Percentiles rank a stretch among this genome's conserved stretches.
These are phyloP conservation scores for Oryza officinalis DNA, from an alignment of 176 grass and related monocot species.

Conservation along the genomic window DNA sequence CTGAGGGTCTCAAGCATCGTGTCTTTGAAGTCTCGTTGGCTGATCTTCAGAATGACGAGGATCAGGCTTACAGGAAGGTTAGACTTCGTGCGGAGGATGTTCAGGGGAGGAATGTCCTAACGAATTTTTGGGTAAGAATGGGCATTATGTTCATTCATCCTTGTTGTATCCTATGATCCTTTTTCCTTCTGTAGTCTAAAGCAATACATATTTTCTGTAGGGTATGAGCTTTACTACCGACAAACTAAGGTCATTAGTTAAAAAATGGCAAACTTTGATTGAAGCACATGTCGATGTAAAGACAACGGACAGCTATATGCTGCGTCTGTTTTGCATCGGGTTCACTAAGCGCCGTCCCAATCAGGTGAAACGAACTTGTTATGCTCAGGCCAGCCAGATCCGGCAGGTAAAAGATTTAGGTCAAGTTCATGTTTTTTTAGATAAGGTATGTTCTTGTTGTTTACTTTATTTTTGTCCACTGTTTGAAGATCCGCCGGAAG, in stretches of 20 bases:
- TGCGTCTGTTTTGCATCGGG: constrained; percentile 71
- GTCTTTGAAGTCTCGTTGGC: constrained; percentile 63
- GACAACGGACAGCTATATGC: constrained; percentile 71
- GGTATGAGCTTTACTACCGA: constrained; percentile 72
- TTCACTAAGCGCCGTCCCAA: constrained; percentile 78
- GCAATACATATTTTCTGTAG: constrained; percentile 8
- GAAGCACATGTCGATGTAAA: constrained; percentile 84
- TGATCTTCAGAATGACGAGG: constrained; percentile 44
- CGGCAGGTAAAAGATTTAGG: constrained; percentile 50
- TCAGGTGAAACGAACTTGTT: constrained; percentile 79
- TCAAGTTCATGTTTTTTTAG: neutral
- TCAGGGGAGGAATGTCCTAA: constrained; percentile 74
- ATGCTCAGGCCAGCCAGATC: constrained; percentile 80
- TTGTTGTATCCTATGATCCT: neutral
- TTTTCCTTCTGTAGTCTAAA: neutral
- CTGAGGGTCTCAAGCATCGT: constrained; percentile 81
- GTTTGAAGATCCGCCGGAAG: constrained; percentile 63
- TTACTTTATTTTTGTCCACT: neutral
- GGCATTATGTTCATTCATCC: neutral
- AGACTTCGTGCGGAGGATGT: constrained; percentile 78
- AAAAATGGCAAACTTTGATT: constrained; percentile 76
- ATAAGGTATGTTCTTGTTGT: neutral
- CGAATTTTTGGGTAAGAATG: constrained; percentile 73
- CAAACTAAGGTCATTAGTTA: constrained; percentile 73
- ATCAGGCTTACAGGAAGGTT: constrained; percentile 77